Evolutionary conservation across 768 basidiomycete species (phyloP).

Genomic region (Boletus edulis): DNA sequence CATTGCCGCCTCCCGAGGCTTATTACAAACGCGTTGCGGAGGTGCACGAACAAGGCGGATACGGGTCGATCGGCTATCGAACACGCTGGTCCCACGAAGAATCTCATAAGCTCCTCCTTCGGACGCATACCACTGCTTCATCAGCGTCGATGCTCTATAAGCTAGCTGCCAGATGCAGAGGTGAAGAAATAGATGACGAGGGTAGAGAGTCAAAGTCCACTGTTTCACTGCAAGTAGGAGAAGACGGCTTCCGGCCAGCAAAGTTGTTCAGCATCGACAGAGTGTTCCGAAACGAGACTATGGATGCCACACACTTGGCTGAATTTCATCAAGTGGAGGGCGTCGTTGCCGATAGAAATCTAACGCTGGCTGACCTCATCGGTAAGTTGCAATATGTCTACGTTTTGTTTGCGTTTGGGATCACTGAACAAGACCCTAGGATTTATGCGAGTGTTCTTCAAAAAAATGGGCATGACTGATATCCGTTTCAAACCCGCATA

Average conservation of each 20-base stretch:
- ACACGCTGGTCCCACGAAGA: constrained; percentile 95
- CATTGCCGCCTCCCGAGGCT: constrained; percentile 71
- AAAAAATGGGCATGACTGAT: constrained; percentile 93
- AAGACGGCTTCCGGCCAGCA: constrained; percentile 85
- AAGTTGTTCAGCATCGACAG: constrained; percentile 97
- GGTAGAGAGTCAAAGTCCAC: constrained; percentile 8
- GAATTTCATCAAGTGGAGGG: constrained; percentile 99
- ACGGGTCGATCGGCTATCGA: constrained; percentile 93
- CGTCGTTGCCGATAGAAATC: constrained; percentile 89
- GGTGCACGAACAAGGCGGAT: constrained; percentile 84
- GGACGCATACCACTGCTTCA: constrained; percentile 96
- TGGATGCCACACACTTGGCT: constrained; percentile 97
- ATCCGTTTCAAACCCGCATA: constrained; percentile 98
- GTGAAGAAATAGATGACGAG: constrained; percentile 47
- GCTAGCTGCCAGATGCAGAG: constrained; percentile 80
- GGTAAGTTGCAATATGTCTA: constrained; percentile 45
- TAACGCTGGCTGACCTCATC: constrained; percentile 94
- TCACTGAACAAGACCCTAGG: constrained; percentile 43
- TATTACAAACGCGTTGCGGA: constrained; percentile 85
- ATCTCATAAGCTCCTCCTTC: constrained; percentile 85
- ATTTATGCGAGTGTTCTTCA: constrained; percentile 98
- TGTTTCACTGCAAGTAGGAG: constrained; percentile 16
- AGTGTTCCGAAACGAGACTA: constrained; percentile 98
- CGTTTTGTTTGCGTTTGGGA: not conserved
- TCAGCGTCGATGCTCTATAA: constrained; percentile 93